Percentiles rank a stretch among this genome's conserved stretches.
Conservation (phyloP, 1,284 basidiomycete genomes). For the Sanghuangporus weigelae region DNA sequence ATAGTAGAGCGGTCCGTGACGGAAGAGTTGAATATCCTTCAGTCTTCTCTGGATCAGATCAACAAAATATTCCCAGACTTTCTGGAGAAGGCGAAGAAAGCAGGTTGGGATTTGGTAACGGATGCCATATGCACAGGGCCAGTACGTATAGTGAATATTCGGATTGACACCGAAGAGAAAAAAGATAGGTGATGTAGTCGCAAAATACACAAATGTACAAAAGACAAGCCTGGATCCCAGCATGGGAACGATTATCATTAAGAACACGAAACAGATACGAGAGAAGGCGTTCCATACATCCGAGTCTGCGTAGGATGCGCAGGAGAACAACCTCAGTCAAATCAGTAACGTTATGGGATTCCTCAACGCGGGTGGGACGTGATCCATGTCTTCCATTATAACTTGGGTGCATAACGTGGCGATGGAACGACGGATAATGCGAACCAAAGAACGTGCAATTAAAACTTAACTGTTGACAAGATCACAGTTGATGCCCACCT, state of each 20-base stretch:
- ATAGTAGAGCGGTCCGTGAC: background rate
- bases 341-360: too few species aligned
- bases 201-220: background rate
- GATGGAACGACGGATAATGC: too few species aligned
- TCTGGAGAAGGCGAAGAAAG: slow-evolving; percentile 9
- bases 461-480: too few species aligned
- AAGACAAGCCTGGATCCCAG: background rate
- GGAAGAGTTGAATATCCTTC: background rate
- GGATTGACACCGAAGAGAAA: background rate
- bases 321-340: too few species aligned
- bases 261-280: background rate
- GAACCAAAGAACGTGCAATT: too few species aligned
- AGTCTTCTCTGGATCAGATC: background rate
- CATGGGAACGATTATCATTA: background rate
- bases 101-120: slow-evolving; percentile 13
- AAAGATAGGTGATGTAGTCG: background rate
- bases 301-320: background rate
- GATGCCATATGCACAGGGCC: slow-evolving; percentile 12
- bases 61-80: slow-evolving; percentile 4
- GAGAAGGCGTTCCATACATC: background rate
- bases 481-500: too few species aligned
- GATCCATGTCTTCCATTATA: too few species aligned
- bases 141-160: slow-evolving; percentile 1
- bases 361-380: too few species aligned
- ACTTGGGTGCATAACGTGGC: too few species aligned